Conservation (phyloP, 2,329 filamentous ascomycete species). For the Plenodomus biglobosus region DNA sequence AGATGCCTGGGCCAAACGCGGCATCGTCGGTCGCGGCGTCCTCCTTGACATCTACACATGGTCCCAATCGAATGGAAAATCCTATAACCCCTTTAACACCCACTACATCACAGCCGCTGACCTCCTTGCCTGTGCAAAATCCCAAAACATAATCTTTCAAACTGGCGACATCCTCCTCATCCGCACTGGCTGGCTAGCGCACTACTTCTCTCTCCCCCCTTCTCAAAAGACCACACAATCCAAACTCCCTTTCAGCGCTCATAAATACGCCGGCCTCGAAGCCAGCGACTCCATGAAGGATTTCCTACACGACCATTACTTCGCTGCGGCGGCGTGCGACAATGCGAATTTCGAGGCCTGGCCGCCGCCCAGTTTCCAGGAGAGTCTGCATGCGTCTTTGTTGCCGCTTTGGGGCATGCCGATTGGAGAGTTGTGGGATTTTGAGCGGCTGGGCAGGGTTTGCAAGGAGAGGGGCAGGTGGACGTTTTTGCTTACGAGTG, state of each 20-base stretch:
- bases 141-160: slow-evolving; percentile 19
- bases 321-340: slow-evolving; percentile 36
- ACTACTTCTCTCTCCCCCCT: slow-evolving; percentile 13
- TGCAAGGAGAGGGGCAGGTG: slow-evolving; percentile 34
- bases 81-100: slow-evolving; percentile 25
- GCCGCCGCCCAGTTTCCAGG: slow-evolving; percentile 19
- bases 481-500: slow-evolving; percentile 60
- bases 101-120: slow-evolving; percentile 21
- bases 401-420: slow-evolving; percentile 37
- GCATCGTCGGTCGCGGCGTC: slow-evolving; percentile 59
- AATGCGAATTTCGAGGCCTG: slow-evolving; percentile 39
- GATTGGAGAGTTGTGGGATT: slow-evolving; percentile 42
- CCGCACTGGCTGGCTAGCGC: slow-evolving; percentile 29
- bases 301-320: slow-evolving; percentile 71
- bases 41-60: slow-evolving; percentile 55
- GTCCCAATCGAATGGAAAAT: slow-evolving; percentile 13
- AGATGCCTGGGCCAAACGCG: slow-evolving; percentile 53
- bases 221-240: slow-evolving; percentile 9
- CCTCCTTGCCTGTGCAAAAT: slow-evolving; percentile 20
- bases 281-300: slow-evolving; percentile 80
- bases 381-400: slow-evolving; percentile 25
- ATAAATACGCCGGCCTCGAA: slow-evolving; percentile 65
- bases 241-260: slow-evolving; percentile 11
- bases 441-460: slow-evolving; percentile 32
- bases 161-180: slow-evolving; percentile 37